A percentile compares a stretch with the other conserved stretches of the same genome.
Conservation (phyloP, 2,329 filamentous ascomycete genomes). For the Penicillium sp. region DNA sequence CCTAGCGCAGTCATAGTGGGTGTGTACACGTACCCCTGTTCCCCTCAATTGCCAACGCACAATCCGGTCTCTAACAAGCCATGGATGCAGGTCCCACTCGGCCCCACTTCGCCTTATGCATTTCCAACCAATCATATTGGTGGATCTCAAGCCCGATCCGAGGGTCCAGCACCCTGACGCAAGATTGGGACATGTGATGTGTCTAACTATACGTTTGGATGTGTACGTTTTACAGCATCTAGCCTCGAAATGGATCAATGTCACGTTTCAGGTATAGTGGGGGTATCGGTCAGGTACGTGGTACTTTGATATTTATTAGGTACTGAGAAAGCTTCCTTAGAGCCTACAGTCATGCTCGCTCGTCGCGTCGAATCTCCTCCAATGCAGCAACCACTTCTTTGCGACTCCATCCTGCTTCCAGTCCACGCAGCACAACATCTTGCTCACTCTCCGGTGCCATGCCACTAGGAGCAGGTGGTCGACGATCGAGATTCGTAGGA, state of each 20-base stretch:
- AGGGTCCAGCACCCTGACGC: not conserved
- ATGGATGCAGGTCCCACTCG: conserved; percentile 13
- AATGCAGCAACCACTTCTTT: conserved; percentile 46
- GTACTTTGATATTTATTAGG: too few relatives aligned
- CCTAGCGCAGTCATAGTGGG: too few relatives aligned
- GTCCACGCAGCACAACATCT: conserved; percentile 49
- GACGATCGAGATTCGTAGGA: conserved; percentile 61
- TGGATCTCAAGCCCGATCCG: not conserved
- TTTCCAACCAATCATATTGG: not conserved
- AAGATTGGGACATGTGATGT: not conserved
- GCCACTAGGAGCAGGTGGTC: conserved; percentile 56
- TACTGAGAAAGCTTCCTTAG: too few relatives aligned
- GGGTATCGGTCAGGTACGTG: too few relatives aligned
- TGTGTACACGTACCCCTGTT: not conserved
- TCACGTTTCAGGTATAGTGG: too few relatives aligned
- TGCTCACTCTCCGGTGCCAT: conserved; percentile 65
- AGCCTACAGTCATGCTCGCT: conserved; percentile 2
- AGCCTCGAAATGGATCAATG: too few relatives aligned
- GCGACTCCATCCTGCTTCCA: conserved; percentile 45
- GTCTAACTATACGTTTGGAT: too few relatives aligned
- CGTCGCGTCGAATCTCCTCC: conserved; percentile 39
- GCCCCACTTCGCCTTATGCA: conserved; percentile 1
- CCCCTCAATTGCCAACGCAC: not conserved
- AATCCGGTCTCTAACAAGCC: not conserved
- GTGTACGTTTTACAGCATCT: too few relatives aligned